A percentile compares a stretch with the other conserved stretches of the same genome.
Evolutionary conservation across 805 yeast genomes (phyloP).

Genomic region (Candida krabiensis): DNA sequence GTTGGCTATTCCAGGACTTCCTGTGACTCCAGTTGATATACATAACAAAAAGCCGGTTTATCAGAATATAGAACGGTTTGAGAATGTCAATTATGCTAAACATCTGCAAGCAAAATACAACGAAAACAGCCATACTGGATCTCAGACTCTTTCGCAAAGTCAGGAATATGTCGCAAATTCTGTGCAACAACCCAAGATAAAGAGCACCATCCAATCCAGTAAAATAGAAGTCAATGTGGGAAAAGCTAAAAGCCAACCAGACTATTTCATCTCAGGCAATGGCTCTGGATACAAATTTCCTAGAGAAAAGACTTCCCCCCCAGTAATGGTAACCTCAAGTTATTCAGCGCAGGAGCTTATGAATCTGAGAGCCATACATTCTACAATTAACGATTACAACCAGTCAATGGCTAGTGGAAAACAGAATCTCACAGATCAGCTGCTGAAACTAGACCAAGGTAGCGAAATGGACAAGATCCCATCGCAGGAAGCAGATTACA

Average conservation of each 20-base stretch:
- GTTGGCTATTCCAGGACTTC: constrained; percentile 56
- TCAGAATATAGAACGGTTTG: constrained; percentile 38
- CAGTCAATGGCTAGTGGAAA: neutral
- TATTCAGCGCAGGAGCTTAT: constrained; percentile 46
- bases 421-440: neutral
- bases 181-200: constrained; percentile 1
- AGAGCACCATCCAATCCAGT: constrained; percentile 1
- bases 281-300: constrained; percentile 62
- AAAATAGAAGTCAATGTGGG: too few relatives aligned
- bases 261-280: constrained; percentile 48
- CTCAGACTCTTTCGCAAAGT: too few relatives aligned
- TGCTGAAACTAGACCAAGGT: neutral
- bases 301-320: constrained; percentile 34
- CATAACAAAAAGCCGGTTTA: constrained; percentile 30
- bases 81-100: constrained; percentile 24
- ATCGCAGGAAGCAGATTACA: too few relatives aligned
- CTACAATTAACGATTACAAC: constrained; percentile 10
- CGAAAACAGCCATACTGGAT: constrained; percentile 3
- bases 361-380: constrained; percentile 21
- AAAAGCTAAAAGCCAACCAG: constrained; percentile 28
- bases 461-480: constrained; percentile 5
- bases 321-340: constrained; percentile 24
- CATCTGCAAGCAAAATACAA: constrained; percentile 8
- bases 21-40: constrained; percentile 24
- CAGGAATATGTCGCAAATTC: too few relatives aligned